These are phyloP conservation scores for Pholiota molesta DNA, from an alignment of 768 basidiomycete genomes.

Conservation along the genomic window DNA sequence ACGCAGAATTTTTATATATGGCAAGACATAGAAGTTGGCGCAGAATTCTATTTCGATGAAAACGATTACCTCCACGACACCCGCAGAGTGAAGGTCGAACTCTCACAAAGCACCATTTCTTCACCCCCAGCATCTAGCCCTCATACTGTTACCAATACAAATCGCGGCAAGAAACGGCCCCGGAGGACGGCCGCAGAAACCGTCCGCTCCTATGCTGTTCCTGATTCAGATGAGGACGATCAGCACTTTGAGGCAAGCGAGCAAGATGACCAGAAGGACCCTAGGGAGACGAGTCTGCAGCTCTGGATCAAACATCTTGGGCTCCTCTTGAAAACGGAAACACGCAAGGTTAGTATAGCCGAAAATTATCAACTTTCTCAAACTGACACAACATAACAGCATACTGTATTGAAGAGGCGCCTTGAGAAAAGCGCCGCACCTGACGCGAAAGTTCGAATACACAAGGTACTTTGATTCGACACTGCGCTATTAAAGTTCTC, in stretches of 20 bases:
- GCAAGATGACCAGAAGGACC: slow-evolving; percentile 35
- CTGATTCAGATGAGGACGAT: slow-evolving; percentile 71
- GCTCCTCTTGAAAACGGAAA: slow-evolving; percentile 63
- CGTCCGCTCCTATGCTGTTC: slow-evolving; percentile 63
- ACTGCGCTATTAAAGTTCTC: neutral
- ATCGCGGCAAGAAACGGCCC: slow-evolving; percentile 53
- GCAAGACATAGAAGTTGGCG: slow-evolving; percentile 64
- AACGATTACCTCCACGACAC: slow-evolving; percentile 58
- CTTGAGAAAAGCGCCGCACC: slow-evolving; percentile 45
- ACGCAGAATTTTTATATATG: slow-evolving; percentile 55
- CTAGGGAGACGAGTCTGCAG: slow-evolving; percentile 51
- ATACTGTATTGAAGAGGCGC: slow-evolving; percentile 63
- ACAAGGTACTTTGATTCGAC: slow-evolving; percentile 48
- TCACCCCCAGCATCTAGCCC: slow-evolving; percentile 24
- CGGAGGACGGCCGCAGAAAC: slow-evolving; percentile 55
- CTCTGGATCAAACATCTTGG: slow-evolving; percentile 72
- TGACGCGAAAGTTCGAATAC: slow-evolving; percentile 52
- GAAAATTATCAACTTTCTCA: neutral
- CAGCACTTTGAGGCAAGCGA: slow-evolving; percentile 37
- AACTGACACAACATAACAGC: slow-evolving; percentile 39
- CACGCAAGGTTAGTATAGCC: slow-evolving; percentile 57
- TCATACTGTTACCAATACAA: slow-evolving; percentile 25
- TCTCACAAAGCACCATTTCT: slow-evolving; percentile 30
- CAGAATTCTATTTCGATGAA: slow-evolving; percentile 71
- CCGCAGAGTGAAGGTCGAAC: slow-evolving; percentile 47